Evolutionary conservation across 176 grass and related monocot species (phyloP), one percentile per base, ranked within the genome.

Genomic region (Cenchrus americanus): DNA sequence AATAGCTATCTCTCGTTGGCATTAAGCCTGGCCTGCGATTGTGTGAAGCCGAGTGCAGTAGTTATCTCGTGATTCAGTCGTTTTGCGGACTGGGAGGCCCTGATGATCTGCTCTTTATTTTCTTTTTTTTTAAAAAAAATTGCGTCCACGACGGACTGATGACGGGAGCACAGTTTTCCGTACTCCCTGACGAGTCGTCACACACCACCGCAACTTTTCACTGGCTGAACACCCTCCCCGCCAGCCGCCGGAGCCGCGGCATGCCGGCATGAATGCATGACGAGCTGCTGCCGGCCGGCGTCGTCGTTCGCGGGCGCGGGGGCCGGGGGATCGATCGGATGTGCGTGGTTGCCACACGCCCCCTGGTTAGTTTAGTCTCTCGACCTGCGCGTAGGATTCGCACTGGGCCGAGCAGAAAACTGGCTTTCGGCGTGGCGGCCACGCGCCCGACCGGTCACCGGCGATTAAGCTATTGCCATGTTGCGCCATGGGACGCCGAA

Each of bases 311-410:
- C 49, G 26, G 8, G 24, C 44, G 42, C 6, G 1, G 19, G 17
- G 5, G 17, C 17, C 15, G 7, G 5, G 49, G 37, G n/a, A 48
- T 54, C 51, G 59, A 69, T 71, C 68, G 62, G 23, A 73, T 65
- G 27, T 30, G 27, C 63, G 85, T 94, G 93, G 85, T 51, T 12
- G 72, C 77, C 87, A 92, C 87, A 79, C 84, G 87, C 73, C 81
- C 68, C 68, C 59, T 30, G 27, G 12, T 23, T 84, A 75, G n/a
- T 60, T 85, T 73, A 87, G 76, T 76, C 40, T 19, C 27, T 30
- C 32, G 30, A 21, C 14, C 19, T 40, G 40, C 62, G 10, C 65
- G 77, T 5, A 52, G 68, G 50, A 82, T 61, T 79, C 58, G 67
- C 63, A 5, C 14, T 27, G 6, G 3, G 15, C 40, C 54, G 32